Conservation (phyloP, 2,329 filamentous ascomycete genomes). For the Cercospora sp. region DNA sequence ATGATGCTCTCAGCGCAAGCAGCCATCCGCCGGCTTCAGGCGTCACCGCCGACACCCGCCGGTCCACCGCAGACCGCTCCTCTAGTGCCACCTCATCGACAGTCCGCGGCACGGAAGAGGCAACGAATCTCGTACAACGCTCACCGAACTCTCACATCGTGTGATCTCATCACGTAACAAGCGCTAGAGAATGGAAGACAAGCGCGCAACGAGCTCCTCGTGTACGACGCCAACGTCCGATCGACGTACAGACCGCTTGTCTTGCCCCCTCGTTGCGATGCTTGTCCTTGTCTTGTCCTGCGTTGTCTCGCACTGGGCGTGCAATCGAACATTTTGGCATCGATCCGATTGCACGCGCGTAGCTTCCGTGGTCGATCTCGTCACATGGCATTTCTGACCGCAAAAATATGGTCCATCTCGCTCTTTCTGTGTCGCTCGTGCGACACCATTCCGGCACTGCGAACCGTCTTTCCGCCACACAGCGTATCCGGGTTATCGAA, state of each 20-base stretch:
- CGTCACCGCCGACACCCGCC: constrained; percentile 1
- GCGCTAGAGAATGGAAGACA: neutral
- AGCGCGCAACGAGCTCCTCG: neutral
- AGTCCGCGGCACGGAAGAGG: neutral
- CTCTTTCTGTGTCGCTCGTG: neutral
- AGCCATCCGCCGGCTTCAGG: neutral
- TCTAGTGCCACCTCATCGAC: constrained; percentile 4
- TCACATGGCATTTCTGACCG: neutral
- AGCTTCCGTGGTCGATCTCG: neutral
- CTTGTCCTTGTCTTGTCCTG: neutral
- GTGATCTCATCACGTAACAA: constrained; percentile 3
- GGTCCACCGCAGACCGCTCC: constrained; percentile 3
- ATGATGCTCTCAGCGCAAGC: neutral
- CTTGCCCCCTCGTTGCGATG: neutral
- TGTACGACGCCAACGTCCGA: neutral
- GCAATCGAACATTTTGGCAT: neutral
- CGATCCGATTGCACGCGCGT: neutral
- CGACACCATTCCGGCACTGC: neutral
- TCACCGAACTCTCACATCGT: neutral
- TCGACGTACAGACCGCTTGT: neutral
- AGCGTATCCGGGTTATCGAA: neutral
- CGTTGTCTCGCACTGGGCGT: neutral
- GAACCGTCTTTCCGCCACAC: neutral
- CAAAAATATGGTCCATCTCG: neutral
- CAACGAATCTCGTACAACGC: neutral